A percentile compares a stretch with the other conserved stretches of the same genome.
These are phyloP conservation scores for Hygrophila difformis DNA, from an alignment of 257 asterid species.

Conservation along the genomic window DNA sequence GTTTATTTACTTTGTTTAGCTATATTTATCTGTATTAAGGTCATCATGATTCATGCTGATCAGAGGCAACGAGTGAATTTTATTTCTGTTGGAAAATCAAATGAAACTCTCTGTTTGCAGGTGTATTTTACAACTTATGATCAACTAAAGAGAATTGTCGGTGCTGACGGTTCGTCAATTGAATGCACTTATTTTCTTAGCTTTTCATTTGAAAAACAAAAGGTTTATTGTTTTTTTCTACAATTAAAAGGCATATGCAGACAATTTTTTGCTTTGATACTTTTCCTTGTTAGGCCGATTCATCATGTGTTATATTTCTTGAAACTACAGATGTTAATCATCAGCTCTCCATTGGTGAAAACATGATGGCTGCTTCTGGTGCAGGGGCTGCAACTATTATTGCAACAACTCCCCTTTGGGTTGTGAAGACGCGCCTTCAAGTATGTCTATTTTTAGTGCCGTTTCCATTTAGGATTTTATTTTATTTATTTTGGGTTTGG, in stretches of 20 bases:
- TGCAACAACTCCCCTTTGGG: slow-evolving; percentile 96
- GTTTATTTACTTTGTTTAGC: slow-evolving; percentile 13
- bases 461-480: not conserved
- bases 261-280: not conserved
- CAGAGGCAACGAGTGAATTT: not conserved
- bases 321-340: slow-evolving; percentile 57
- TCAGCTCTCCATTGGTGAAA: slow-evolving; percentile 82
- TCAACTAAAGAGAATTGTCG: slow-evolving; percentile 66
- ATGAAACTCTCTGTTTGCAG: slow-evolving; percentile 44
- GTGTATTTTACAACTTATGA: slow-evolving; percentile 90
- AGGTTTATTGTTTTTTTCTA: not conserved
- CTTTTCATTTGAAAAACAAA: not conserved
- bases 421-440: slow-evolving; percentile 93
- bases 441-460: slow-evolving; percentile 26
- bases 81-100: slow-evolving; percentile 8
- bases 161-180: slow-evolving; percentile 68
- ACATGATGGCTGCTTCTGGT: slow-evolving; percentile 92
- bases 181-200: slow-evolving; percentile 9
- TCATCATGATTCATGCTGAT: slow-evolving; percentile 5
- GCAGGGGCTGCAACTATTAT: slow-evolving; percentile 92
- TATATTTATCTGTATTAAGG: not conserved
- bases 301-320: slow-evolving; percentile 16
- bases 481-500: not conserved
- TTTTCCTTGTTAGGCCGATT: not conserved
- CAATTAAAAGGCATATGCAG: slow-evolving; percentile 3